These are phyloP conservation scores for Croton laevigatus DNA, from an alignment of 441 rosid genomes.

Conservation along the genomic window DNA sequence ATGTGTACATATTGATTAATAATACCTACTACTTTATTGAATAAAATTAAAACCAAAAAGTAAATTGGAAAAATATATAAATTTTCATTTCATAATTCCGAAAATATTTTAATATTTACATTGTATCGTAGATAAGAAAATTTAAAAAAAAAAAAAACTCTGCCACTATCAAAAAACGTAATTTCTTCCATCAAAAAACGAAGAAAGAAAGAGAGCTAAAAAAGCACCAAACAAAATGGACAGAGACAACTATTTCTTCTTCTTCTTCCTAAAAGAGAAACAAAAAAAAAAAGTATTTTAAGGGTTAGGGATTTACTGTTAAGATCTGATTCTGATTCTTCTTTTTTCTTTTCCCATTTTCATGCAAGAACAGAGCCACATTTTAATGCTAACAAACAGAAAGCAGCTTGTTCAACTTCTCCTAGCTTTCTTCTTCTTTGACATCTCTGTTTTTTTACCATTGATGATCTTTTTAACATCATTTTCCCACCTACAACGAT, in stretches of 20 bases:
- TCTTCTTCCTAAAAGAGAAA: not conserved
- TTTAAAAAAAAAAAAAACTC: no score
- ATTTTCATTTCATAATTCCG: not conserved
- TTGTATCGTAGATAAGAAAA: no score
- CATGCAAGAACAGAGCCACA: slow-evolving; percentile 61
- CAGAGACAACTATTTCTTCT: not conserved
- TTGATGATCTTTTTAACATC: slow-evolving; percentile 32
- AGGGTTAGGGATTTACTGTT: not conserved
- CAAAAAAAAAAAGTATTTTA: not conserved
- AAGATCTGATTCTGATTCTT: not conserved
- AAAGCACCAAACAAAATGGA: not conserved
- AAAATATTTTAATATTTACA: not conserved
- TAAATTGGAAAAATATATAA: not conserved
- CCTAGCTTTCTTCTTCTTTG: slow-evolving; percentile 53
- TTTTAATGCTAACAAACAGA: slow-evolving; percentile 68
- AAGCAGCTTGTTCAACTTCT: slow-evolving; percentile 87
- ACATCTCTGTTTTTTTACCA: slow-evolving; percentile 62
- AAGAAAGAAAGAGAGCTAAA: not conserved
- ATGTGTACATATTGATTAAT: no score
- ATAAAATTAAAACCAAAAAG: no score
- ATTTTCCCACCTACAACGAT: slow-evolving; percentile 32
- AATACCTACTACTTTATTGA: no score
- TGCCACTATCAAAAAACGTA: no score
- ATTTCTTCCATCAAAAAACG: not conserved
- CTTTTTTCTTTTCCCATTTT: not conserved